These are phyloP conservation scores for Graphiopsis chlorocephala DNA, from an alignment of 2,329 filamentous ascomycete genomes.

Conservation along the genomic window DNA sequence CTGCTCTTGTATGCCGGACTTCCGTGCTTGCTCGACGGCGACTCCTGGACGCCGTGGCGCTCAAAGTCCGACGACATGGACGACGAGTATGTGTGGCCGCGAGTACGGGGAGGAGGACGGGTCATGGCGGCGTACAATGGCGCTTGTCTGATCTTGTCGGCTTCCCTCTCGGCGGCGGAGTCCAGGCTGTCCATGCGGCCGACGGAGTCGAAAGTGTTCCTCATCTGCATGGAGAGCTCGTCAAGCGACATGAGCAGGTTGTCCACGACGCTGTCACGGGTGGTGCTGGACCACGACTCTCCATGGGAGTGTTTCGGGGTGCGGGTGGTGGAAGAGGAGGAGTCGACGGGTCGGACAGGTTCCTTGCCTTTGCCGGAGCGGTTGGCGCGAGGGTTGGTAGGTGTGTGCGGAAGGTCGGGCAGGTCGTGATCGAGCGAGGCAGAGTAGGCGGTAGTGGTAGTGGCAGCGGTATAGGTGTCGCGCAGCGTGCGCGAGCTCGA, in stretches of 20 bases:
- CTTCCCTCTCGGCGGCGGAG: constrained; percentile 21
- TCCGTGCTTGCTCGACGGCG: constrained; percentile 25
- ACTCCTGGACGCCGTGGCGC: constrained; percentile 35
- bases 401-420: constrained; percentile 4
- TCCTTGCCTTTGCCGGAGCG: constrained; percentile 14
- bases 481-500: constrained; percentile 9
- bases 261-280: constrained; percentile 86
- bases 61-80: constrained; percentile 59
- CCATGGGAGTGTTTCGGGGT: constrained; percentile 66
- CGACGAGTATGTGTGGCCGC: constrained; percentile 60
- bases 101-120: constrained; percentile 42
- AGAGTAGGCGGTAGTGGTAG: not conserved
- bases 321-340: not conserved
- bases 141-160: constrained; percentile 25
- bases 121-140: constrained; percentile 26
- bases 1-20: constrained; percentile 45
- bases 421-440: not conserved
- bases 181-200: constrained; percentile 13
- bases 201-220: constrained; percentile 12
- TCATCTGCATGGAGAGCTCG: constrained; percentile 57
- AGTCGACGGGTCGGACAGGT: not conserved
- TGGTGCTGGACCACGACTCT: constrained; percentile 74
- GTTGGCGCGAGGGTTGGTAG: constrained; percentile 6
- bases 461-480: constrained; percentile 4
- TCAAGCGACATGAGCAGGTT: constrained; percentile 95